phyloP scores from a whole-genome alignment of 2,329 filamentous ascomycete genomes.

The Coniochaeta ligniaria region DNA sequence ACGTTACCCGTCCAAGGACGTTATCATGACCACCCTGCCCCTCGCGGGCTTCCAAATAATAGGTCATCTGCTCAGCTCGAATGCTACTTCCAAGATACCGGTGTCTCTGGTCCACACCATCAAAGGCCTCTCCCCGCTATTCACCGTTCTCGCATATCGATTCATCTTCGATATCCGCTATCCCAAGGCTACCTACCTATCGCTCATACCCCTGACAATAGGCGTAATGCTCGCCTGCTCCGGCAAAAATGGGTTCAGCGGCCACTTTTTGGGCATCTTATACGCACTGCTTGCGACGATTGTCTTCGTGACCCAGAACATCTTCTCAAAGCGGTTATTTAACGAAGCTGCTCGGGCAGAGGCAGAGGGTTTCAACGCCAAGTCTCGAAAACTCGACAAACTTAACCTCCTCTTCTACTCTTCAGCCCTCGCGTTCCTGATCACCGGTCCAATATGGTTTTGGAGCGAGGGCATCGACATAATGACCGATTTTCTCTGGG shows the following conservation, averaged over 20 bases:
- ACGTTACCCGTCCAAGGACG: conserved; percentile 69
- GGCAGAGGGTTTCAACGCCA: conserved; percentile 56
- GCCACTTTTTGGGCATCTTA: conserved; percentile 82
- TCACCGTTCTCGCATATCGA: conserved; percentile 91
- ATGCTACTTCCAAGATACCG: conserved; percentile 88
- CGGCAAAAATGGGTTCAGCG: conserved; percentile 67
- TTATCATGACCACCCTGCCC: conserved; percentile 83
- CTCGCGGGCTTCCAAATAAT: conserved; percentile 88
- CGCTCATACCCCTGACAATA: conserved; percentile 80
- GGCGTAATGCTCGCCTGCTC: conserved; percentile 98
- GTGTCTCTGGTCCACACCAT: conserved; percentile 98
- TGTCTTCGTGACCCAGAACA: conserved; percentile 96
- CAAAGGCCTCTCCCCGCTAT: conserved; percentile 91
- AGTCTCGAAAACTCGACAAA: conserved; percentile 83
- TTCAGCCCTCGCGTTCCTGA: conserved; percentile 82
- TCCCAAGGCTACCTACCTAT: conserved; percentile 78
- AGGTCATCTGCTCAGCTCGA: conserved; percentile 88
- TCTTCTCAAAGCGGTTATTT: conserved; percentile 96
- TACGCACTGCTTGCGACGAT: conserved; percentile 86
- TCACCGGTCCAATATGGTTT: conserved; percentile 89
- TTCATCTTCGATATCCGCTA: conserved; percentile 85
- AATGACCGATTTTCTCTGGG: conserved; percentile 68
- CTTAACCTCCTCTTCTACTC: conserved; percentile 95
- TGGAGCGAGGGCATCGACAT: conserved; percentile 80
- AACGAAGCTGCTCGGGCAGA: conserved; percentile 87